These are phyloP conservation scores for Eucalyptus cloeziana DNA, from an alignment of 345 rosid genomes.

Conservation along the genomic window DNA sequence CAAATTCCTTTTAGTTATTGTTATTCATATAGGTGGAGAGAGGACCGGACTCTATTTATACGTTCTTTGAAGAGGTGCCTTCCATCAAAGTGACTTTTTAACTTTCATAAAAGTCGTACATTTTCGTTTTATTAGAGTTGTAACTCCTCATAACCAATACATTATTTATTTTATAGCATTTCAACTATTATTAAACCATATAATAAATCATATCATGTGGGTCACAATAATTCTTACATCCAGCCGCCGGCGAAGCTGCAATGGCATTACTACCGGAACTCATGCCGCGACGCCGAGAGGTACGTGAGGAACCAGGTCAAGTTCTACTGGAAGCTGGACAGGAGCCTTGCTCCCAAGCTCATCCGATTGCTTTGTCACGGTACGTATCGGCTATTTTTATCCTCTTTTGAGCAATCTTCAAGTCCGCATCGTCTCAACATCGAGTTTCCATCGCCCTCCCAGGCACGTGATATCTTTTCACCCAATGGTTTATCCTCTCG, in stretches of 20 bases:
- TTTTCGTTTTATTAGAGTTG: too few relatives aligned
- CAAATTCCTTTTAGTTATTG: too few relatives aligned
- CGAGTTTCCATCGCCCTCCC: not conserved
- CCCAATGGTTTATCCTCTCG: not conserved
- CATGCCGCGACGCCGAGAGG: constrained; percentile 40
- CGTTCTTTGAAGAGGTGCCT: too few relatives aligned
- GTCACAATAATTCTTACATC: not conserved
- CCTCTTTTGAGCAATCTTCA: not conserved
- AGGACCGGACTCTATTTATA: too few relatives aligned
- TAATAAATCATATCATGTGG: too few relatives aligned
- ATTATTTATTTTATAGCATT: too few relatives aligned
- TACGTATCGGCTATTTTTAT: not conserved
- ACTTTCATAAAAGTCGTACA: too few relatives aligned
- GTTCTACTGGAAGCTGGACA: constrained; percentile 17
- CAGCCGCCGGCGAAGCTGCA: constrained; percentile 20
- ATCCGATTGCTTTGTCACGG: constrained; percentile 62
- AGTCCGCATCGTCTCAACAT: not conserved
- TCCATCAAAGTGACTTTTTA: too few relatives aligned
- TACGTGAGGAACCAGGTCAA: constrained; percentile 36
- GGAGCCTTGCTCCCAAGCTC: constrained; percentile 46
- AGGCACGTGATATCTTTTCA: not conserved
- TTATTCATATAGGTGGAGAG: too few relatives aligned
- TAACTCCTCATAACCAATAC: too few relatives aligned
- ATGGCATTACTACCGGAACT: constrained; percentile 53
- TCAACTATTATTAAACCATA: too few relatives aligned